Conservation (phyloP, 176 grass and related monocot genomes). For the Carex scoparia region DNA sequence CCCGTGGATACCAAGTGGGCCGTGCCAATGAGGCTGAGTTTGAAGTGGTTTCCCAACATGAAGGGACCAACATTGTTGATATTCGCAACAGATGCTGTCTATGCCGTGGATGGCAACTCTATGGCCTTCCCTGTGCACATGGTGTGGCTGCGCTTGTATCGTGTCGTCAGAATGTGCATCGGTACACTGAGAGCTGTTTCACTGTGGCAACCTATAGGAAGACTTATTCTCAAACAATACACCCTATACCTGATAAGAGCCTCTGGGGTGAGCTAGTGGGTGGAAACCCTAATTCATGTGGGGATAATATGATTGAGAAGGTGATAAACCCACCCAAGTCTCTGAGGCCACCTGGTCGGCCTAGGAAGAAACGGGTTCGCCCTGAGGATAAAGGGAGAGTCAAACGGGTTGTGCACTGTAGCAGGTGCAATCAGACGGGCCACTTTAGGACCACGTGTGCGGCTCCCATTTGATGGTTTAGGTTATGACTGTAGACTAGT, state of each 20-base stretch:
- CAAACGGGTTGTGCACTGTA: conserved; percentile 88
- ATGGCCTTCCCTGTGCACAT: conserved; percentile 81
- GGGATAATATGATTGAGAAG: conserved; percentile 33
- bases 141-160: conserved; percentile 86
- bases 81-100: conserved; percentile 89
- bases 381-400: conserved; percentile 63
- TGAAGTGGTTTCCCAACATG: conserved; percentile 73
- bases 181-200: conserved; percentile 92
- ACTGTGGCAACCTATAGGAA: conserved; percentile 83
- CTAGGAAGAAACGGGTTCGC: conserved; percentile 70
- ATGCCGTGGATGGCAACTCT: conserved; percentile 92
- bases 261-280: conserved; percentile 57
- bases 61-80: conserved; percentile 81
- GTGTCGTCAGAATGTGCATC: conserved; percentile 90
- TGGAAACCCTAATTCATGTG: conserved; percentile 26
- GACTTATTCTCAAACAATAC: conserved; percentile 89
- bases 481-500: conserved; percentile 5
- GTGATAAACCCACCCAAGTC: conserved; percentile 81
- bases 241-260: conserved; percentile 88
- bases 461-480: conserved; percentile 53
- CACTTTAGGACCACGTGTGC: conserved; percentile 91
- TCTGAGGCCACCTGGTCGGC: conserved; percentile 57
- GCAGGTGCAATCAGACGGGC: conserved; percentile 92
- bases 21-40: conserved; percentile 90
- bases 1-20: conserved; percentile 77